Base-by-base conservation (phyloP, 2,329 filamentous ascomycete species). In the Thielaviopsis cerberus region DNA sequence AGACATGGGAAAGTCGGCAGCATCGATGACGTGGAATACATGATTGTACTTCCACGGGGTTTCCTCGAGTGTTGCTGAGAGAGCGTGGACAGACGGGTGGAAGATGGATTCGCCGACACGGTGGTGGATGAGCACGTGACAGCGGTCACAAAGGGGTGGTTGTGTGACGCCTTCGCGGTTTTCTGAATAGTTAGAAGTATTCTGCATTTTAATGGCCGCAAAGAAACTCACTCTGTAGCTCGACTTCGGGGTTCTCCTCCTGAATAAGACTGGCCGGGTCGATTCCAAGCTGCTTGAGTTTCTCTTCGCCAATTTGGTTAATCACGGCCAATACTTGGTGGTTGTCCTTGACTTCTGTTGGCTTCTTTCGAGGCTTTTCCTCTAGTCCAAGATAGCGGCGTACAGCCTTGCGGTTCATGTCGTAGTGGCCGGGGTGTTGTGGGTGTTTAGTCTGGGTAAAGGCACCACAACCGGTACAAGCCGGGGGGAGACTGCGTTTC, bases 1-100 rank as follows among this genome's bases (percentile, higher is more conserved):
- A 1, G 92, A 96, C 79, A 98, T 86, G 22, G 92, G 92, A 63
- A 98, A 97, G 69, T 98, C 92, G 61, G 90, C 92, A 2, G 92
- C 91, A 66, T 98, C 92, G 23, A 98, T 74, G 25, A 98, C 77
- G 69, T 98, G 92, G 68, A 97, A 98, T 61, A 98, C 83, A 69
- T 96, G 88, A 66, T 98, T 97, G 67, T 86, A 80, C 67, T 86
- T 86, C 70, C 94, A 83, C 0, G 90, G 90, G 1, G 91, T 94
- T 69, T 94, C 88, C 57, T 83, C 78, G 56, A 98, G 85, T 17
- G 89, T 94, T 62, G 88, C 83, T 63, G 83, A 81, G 56, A 98
- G 82, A 1, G 87, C 83, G 51, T 88, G 79, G 62, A 96, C 77
- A 0, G 83, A 84, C 0, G 92, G 92, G 66, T 94, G 88, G 58